These are phyloP conservation scores for Carex scoparia DNA, from an alignment of 176 grass and related monocot genomes.

Conservation along the genomic window DNA sequence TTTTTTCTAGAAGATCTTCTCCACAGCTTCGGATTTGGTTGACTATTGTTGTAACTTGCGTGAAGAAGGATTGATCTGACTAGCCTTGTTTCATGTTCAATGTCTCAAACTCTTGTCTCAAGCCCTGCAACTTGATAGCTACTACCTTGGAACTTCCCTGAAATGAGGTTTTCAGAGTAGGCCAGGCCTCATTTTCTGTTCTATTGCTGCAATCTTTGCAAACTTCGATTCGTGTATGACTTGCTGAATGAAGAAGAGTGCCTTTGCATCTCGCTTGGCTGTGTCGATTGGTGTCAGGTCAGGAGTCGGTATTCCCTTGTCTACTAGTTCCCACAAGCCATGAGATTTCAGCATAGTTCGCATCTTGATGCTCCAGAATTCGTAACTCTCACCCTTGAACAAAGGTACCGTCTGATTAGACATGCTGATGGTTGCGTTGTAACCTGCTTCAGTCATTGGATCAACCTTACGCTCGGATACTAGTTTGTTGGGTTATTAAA, in stretches of 20 bases:
- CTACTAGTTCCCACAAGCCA: no score
- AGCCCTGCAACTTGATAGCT: neutral
- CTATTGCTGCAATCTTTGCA: neutral
- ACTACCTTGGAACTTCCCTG: conserved; percentile 4
- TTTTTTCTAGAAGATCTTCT: neutral
- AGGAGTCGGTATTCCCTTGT: no score
- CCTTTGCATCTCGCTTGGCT: neutral
- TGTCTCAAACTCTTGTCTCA: conserved; percentile 2
- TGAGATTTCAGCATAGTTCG: no score
- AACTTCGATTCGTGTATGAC: neutral
- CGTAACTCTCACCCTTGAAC: no score
- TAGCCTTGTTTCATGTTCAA: conserved; percentile 3
- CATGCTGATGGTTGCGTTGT: no score
- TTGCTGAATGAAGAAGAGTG: conserved; percentile 1
- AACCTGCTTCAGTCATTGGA: no score
- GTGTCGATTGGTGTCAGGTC: neutral
- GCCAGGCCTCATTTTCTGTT: neutral
- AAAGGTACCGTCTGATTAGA: no score
- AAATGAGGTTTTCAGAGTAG: conserved; percentile 2
- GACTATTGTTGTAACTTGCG: neutral
- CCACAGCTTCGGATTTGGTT: neutral
- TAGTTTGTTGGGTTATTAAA: no score
- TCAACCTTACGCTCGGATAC: no score
- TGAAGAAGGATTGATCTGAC: neutral
- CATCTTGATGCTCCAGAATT: no score